Evolutionary conservation across 257 asterid genomes (phyloP).

Genomic region (Fraxinus americana): DNA sequence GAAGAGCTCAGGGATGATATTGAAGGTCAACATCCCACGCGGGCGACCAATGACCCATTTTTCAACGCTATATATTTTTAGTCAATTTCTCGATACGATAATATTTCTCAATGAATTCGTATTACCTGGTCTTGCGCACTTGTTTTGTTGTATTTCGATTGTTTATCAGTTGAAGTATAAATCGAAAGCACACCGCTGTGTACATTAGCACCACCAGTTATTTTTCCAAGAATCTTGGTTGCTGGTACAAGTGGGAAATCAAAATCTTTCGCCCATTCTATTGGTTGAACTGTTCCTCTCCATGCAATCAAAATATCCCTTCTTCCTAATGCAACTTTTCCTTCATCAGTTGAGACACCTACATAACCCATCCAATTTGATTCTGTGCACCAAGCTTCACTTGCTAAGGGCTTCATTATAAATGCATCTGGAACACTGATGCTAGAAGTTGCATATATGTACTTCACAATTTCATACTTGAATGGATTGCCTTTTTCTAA

Average conservation of each 20-base stretch:
- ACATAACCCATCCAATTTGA: conserved; percentile 64
- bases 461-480: conserved; percentile 43
- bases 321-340: conserved; percentile 55
- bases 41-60: no score
- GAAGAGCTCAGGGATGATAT: no score
- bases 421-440: conserved; percentile 45
- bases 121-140: conserved; percentile 55
- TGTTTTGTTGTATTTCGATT: conserved; percentile 28
- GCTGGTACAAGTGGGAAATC: conserved; percentile 47
- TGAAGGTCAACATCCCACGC: no score
- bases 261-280: conserved; percentile 61
- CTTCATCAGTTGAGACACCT: conserved; percentile 66
- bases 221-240: conserved; percentile 33
- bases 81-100: no score
- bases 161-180: conserved; percentile 30
- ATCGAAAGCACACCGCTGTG: conserved; percentile 43
- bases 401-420: conserved; percentile 35
- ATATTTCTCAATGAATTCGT: neutral
- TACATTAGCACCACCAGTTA: conserved; percentile 19
- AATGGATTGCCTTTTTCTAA: conserved; percentile 37
- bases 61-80: no score
- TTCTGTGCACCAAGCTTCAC: conserved; percentile 33
- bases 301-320: conserved; percentile 68
- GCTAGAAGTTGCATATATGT: conserved; percentile 52
- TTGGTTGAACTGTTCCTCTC: conserved; percentile 55